Evolutionary conservation across 495 filamentous ascomycete genomes (phyloP).

Genomic region (Bacidia gigantensis): DNA sequence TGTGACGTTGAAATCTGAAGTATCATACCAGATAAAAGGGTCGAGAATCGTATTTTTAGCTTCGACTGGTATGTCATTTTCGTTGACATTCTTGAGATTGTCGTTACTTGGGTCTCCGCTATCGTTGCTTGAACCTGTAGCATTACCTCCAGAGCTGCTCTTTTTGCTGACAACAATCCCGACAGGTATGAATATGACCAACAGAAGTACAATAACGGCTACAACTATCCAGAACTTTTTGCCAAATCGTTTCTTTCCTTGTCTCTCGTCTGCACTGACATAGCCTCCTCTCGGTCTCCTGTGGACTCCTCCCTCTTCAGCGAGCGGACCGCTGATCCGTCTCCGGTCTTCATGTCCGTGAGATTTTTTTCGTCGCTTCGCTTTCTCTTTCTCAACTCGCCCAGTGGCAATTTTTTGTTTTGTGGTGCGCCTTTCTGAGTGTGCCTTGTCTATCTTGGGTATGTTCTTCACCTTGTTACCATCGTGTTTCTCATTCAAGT

Average conservation of each 20-base stretch:
- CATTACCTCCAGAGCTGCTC: constrained; percentile 23
- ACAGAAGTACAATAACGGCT: constrained; percentile 40
- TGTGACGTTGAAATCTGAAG: constrained; percentile 82
- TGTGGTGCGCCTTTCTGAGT: constrained; percentile 19
- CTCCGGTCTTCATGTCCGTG: constrained; percentile 31
- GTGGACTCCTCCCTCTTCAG: constrained; percentile 45
- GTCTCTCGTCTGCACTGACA: constrained; percentile 21
- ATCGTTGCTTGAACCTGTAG: constrained; percentile 19
- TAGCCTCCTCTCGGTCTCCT: constrained; percentile 14
- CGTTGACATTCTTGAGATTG: constrained; percentile 44
- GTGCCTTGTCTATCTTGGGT: constrained; percentile 11
- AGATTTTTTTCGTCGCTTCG: constrained; percentile 20
- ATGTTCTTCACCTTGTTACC: constrained; percentile 16
- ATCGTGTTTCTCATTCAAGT: constrained; percentile 33
- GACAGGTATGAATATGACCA: constrained; percentile 60
- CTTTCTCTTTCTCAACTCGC: constrained; percentile 14
- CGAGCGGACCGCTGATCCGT: constrained; percentile 51
- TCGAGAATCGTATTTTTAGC: constrained; percentile 70
- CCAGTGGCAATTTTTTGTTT: constrained; percentile 21
- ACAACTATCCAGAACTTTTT: constrained; percentile 22
- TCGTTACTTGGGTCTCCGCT: constrained; percentile 33
- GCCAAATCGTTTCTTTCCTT: constrained; percentile 25
- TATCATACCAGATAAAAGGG: constrained; percentile 88
- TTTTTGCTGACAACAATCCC: constrained; percentile 62
- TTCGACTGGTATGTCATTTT: constrained; percentile 47